Percentiles rank a stretch among this genome's conserved stretches.
phyloP scores from a whole-genome alignment of 495 filamentous ascomycete genomes.

The Penicillium taxi region DNA sequence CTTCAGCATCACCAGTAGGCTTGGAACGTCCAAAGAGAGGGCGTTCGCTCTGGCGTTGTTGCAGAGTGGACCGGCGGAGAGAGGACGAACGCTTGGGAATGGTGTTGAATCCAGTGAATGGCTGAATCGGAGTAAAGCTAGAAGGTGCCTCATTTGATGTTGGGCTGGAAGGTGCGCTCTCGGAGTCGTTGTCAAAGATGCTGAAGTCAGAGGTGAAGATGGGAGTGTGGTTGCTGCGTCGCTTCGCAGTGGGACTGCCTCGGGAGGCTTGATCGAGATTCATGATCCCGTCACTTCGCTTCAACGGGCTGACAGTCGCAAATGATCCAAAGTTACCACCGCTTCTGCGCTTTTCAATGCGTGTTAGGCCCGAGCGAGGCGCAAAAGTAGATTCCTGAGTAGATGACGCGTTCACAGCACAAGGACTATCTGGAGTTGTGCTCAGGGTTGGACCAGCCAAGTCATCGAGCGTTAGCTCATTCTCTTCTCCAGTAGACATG shows the following conservation, averaged over 20 bases:
- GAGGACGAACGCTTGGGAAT: slow-evolving; percentile 54
- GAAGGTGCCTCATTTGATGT: slow-evolving; percentile 19
- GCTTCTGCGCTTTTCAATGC: slow-evolving; percentile 42
- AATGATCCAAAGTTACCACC: slow-evolving; percentile 40
- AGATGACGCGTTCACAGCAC: slow-evolving; percentile 34
- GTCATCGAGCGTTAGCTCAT: slow-evolving; percentile 28
- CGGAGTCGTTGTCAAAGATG: slow-evolving; percentile 53
- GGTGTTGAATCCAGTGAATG: slow-evolving; percentile 34
- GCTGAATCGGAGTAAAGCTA: slow-evolving; percentile 20
- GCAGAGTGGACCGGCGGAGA: slow-evolving; percentile 76
- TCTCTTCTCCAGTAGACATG: slow-evolving; percentile 48
- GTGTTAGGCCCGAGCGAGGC: slow-evolving; percentile 39
- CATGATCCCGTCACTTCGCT: slow-evolving; percentile 86
- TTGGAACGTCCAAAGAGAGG: slow-evolving; percentile 47
- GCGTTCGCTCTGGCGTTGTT: slow-evolving; percentile 65
- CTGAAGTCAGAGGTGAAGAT: slow-evolving; percentile 55
- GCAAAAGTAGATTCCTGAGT: slow-evolving; percentile 35
- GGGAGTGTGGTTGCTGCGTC: slow-evolving; percentile 69
- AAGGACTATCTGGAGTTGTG: slow-evolving; percentile 34
- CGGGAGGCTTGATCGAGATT: slow-evolving; percentile 66
- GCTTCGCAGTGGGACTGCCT: slow-evolving; percentile 81
- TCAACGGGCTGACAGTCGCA: slow-evolving; percentile 74
- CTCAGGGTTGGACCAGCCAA: slow-evolving; percentile 11
- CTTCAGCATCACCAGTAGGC: slow-evolving; percentile 28
- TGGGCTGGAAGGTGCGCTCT: slow-evolving; percentile 20